Conservation (phyloP, 495 filamentous ascomycete genomes). For the Neurospora sp. region DNA sequence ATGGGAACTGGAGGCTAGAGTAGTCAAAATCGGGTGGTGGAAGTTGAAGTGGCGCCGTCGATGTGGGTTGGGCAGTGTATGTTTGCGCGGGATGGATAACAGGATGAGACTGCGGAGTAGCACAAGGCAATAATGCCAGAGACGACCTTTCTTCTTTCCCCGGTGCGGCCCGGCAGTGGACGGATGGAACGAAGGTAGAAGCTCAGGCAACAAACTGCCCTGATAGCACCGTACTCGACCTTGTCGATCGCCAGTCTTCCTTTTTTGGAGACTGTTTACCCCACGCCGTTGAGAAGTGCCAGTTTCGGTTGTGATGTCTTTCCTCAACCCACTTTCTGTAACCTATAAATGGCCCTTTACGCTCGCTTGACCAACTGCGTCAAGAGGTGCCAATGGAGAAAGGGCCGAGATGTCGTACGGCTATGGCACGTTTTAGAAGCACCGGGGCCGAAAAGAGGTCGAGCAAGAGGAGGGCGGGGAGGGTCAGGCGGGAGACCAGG, state of each 20-base stretch:
- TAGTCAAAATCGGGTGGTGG: constrained; percentile 9
- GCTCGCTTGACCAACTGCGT: background rate
- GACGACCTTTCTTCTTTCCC: constrained; percentile 11
- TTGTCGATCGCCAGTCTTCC: background rate
- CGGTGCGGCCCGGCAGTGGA: background rate
- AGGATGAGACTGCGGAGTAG: constrained; percentile 3
- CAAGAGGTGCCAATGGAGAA: background rate
- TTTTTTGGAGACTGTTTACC: background rate
- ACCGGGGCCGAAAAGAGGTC: background rate
- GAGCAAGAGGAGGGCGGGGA: constrained; percentile 2
- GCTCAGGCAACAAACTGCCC: background rate
- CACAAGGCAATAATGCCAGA: constrained; percentile 11
- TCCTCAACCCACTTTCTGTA: background rate
- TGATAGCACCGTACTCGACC: background rate
- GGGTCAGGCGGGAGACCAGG: background rate
- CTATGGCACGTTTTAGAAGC: background rate
- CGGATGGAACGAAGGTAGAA: background rate
- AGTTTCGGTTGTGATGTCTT: background rate
- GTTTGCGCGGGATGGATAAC: constrained; percentile 3
- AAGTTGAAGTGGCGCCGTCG: constrained; percentile 3
- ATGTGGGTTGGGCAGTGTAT: constrained; percentile 17
- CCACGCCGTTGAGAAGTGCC: background rate
- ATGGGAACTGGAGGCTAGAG: constrained; percentile 5
- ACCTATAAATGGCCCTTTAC: background rate
- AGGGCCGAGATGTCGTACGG: background rate